These are phyloP conservation scores for Teratosphaeriaceae sp. DNA, from an alignment of 2,329 filamentous ascomycete species.

Conservation along the genomic window DNA sequence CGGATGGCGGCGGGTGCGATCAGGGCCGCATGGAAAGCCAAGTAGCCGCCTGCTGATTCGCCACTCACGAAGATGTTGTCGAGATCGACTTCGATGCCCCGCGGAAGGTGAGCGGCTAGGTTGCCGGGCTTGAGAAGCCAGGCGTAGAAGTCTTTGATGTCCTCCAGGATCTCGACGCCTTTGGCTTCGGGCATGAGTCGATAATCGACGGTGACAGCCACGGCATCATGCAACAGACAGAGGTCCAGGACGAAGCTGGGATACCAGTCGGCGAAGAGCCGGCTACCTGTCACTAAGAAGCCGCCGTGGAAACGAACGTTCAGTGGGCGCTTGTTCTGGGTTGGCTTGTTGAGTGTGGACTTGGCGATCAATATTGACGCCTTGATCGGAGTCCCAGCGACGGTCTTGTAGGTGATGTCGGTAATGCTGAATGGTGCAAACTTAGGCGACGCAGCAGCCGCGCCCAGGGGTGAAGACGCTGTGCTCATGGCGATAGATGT, in stretches of 20 bases:
- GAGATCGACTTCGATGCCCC: constrained; percentile 20
- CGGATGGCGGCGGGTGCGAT: constrained; percentile 16
- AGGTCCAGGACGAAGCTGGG: constrained; percentile 34
- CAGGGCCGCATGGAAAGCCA: constrained; percentile 28
- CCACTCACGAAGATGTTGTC: constrained; percentile 26
- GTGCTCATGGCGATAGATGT: background rate
- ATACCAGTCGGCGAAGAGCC: constrained; percentile 14
- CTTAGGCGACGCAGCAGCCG: constrained; percentile 13
- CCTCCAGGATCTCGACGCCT: constrained; percentile 41
- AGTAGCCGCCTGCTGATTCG: constrained; percentile 35
- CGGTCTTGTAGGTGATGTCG: constrained; percentile 36
- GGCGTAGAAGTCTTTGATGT: constrained; percentile 43
- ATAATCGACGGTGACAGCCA: constrained; percentile 45
- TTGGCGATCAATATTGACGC: constrained; percentile 37
- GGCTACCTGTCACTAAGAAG: constrained; percentile 23
- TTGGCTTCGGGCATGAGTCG: constrained; percentile 46
- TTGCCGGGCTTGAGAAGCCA: constrained; percentile 33
- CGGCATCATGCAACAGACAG: constrained; percentile 34
- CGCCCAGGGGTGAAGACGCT: too few species aligned
- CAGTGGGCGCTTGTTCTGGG: constrained; percentile 26
- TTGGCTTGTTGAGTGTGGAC: constrained; percentile 23
- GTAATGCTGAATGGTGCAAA: constrained; percentile 36
- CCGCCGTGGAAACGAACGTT: constrained; percentile 42
- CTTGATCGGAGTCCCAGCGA: constrained; percentile 32
- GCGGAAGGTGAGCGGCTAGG: constrained; percentile 15